Percentiles rank a stretch among this genome's conserved stretches.
These are phyloP conservation scores for Crucihimalaya himalaica DNA, from an alignment of 345 rosid genomes.

Conservation along the genomic window DNA sequence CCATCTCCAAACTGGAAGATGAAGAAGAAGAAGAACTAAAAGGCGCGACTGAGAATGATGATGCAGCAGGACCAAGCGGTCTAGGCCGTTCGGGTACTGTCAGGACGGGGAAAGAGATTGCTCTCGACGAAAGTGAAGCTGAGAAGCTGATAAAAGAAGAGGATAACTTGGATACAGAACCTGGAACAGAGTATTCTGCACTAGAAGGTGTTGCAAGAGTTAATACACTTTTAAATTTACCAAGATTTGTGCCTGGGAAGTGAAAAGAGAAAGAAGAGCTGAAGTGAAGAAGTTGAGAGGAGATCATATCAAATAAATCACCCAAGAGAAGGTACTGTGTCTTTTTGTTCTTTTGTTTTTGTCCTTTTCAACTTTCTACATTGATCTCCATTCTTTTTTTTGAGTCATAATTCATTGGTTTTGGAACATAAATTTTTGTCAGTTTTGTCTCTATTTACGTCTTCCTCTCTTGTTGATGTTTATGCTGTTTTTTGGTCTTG, in stretches of 20 bases:
- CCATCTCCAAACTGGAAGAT: conserved; percentile 42
- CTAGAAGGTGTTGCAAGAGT: conserved; percentile 96
- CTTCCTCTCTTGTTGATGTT: conserved; percentile 23
- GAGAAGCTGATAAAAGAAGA: conserved; percentile 43
- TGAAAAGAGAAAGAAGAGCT: conserved; percentile 41
- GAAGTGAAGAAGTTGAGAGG: conserved; percentile 26
- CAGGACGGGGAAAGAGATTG: conserved; percentile 45
- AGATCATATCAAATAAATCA: conserved; percentile 34
- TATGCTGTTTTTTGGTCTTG: conserved; percentile 30
- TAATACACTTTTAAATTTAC: conserved; percentile 77
- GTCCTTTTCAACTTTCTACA: conserved; percentile 16
- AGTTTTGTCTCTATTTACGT: conserved; percentile 24
- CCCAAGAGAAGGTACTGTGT: conserved; percentile 30
- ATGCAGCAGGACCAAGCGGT: conserved; percentile 34
- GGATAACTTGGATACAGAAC: conserved; percentile 48
- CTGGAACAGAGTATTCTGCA: conserved; percentile 76
- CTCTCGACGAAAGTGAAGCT: conserved; percentile 46
- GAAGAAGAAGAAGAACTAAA: conserved; percentile 43
- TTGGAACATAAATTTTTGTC: conserved; percentile 36
- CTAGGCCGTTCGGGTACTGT: conserved; percentile 47
- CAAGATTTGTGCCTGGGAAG: conserved; percentile 72
- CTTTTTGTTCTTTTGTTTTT: not conserved
- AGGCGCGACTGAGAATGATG: conserved; percentile 36
- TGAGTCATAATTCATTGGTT: conserved; percentile 35
- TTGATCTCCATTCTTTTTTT: conserved; percentile 37